Evolutionary conservation across 139 green algal species (phyloP).

Genomic region (Micractinium conductrix): DNA sequence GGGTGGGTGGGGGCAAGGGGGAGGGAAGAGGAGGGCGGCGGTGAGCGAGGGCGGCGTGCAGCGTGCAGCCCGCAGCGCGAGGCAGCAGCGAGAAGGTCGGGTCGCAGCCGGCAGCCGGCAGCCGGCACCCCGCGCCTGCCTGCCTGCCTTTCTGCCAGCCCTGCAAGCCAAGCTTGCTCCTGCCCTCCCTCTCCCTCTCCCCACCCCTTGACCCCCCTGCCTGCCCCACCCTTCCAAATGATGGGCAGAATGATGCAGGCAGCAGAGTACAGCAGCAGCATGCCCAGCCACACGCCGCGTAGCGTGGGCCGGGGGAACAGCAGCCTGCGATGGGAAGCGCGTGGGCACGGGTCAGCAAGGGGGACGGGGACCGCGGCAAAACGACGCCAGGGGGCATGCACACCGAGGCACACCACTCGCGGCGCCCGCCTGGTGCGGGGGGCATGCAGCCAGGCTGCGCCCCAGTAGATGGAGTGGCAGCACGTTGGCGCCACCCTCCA

Average conservation of each 20-base stretch:
- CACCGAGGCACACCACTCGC: no score
- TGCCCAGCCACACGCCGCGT: conserved; percentile 56
- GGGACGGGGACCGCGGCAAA: no score
- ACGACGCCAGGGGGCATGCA: no score
- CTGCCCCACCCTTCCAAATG: conserved; percentile 69
- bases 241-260: conserved; percentile 93
- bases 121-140: neutral
- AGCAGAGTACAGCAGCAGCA: conserved; percentile 71
- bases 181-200: neutral
- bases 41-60: no score
- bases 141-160: neutral
- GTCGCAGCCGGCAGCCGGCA: no score
- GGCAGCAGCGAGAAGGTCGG: no score
- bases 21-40: neutral
- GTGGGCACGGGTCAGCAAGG: neutral
- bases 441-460: no score
- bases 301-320: conserved; percentile 85
- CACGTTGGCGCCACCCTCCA: no score
- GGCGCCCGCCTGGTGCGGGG: no score
- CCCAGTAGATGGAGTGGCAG: no score
- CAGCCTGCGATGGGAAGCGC: conserved; percentile 56
- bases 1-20: neutral
- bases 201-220: neutral
- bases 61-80: neutral
- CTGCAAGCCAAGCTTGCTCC: no score